Conservation (phyloP, 441 rosid genomes). For the Pelargonium citronellum region DNA sequence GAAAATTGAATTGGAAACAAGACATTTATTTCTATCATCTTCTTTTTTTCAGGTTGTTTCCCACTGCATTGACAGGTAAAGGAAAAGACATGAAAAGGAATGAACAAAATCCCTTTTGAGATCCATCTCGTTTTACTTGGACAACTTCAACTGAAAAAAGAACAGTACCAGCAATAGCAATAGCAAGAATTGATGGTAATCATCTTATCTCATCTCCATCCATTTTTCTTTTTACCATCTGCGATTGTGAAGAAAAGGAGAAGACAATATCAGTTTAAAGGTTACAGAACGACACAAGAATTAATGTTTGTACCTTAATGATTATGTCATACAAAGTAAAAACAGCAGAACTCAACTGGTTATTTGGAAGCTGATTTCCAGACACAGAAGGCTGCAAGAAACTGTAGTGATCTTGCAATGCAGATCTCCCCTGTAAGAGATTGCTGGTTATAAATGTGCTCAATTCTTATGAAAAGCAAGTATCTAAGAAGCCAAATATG, state of each 20-base stretch:
- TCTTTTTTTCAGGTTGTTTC: conserved; percentile 29
- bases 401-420: conserved; percentile 48
- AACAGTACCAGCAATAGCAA: conserved; percentile 20
- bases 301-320: background rate
- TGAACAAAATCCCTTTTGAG: conserved; percentile 28
- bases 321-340: background rate
- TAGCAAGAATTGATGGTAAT: conserved; percentile 10
- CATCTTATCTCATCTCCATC: conserved; percentile 22
- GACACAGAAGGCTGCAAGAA: conserved; percentile 42
- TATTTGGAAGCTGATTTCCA: conserved; percentile 42
- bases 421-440: conserved; percentile 48
- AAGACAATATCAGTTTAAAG: background rate
- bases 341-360: conserved; percentile 45
- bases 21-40: conserved; percentile 30
- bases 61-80: conserved; percentile 32
- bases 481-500: background rate
- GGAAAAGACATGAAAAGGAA: conserved; percentile 18
- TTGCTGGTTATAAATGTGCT: background rate
- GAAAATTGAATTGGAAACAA: conserved; percentile 19
- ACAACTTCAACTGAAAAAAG: conserved; percentile 11
- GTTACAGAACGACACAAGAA: background rate
- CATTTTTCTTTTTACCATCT: conserved; percentile 36
- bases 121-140: conserved; percentile 20
- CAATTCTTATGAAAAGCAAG: background rate
- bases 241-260: conserved; percentile 18